Conservation (phyloP, 345 rosid genomes). For the Carallia brachiata region DNA sequence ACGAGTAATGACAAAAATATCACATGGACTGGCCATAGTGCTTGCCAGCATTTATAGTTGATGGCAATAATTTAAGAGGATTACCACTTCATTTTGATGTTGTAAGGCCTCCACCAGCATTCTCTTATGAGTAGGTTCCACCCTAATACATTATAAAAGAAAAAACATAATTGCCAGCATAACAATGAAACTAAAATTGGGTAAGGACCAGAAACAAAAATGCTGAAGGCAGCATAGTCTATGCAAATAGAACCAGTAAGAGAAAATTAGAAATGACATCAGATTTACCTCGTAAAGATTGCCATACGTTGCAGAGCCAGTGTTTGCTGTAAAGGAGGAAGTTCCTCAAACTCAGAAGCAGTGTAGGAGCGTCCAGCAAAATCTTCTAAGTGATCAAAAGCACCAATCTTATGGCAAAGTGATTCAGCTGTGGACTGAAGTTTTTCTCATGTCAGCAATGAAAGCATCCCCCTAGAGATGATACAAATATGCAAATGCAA, state of each 20-base stretch:
- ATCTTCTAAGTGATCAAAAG: constrained; percentile 85
- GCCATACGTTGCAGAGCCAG: constrained; percentile 86
- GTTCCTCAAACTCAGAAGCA: constrained; percentile 93
- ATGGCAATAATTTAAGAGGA: constrained; percentile 5
- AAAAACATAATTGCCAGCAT: constrained; percentile 7
- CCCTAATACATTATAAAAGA: constrained; percentile 42
- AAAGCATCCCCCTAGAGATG: constrained; percentile 8
- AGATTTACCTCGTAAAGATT: constrained; percentile 74
- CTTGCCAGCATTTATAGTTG: not conserved
- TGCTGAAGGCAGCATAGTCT: not conserved
- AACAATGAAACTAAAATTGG: not conserved
- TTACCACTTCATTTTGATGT: constrained; percentile 98
- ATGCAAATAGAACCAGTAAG: not conserved
- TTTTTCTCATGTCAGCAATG: constrained; percentile 27
- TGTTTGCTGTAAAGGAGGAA: constrained; percentile 84
- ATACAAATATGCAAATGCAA: not conserved
- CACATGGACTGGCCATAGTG: too few relatives aligned
- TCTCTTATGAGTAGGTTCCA: constrained; percentile 96
- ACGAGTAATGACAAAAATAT: too few relatives aligned
- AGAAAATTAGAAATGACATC: constrained; percentile 1
- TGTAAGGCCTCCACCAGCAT: constrained; percentile 98
- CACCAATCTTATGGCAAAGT: constrained; percentile 89
- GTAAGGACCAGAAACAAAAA: not conserved
- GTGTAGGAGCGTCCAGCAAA: constrained; percentile 82
- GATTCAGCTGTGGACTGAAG: constrained; percentile 97